Evolutionary conservation across 1,284 basidiomycete genomes (phyloP), one percentile per base, ranked within the genome.

Genomic region (Irpex lacteus): DNA sequence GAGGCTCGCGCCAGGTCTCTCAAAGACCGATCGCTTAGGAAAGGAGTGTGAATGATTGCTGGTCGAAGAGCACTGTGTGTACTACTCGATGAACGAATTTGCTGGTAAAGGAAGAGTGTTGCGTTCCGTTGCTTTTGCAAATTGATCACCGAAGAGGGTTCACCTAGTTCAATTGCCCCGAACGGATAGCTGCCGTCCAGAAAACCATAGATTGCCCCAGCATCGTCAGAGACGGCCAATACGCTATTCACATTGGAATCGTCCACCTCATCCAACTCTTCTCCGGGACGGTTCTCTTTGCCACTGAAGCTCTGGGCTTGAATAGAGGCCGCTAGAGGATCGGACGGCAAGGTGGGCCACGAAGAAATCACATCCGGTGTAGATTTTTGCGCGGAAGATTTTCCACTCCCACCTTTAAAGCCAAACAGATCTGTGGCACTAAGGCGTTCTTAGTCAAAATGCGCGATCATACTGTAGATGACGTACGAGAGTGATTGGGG

Each of bases 121-220:
- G 72, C 71, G 60, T 74, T 73, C 47, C 80, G 78, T 65, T 83
- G 76, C 70, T 87, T 88, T 74, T 81, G 78, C 47, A 90, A 69
- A 3, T 82, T 82, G n/a, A 71, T 66, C 50, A 82, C 77, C 49
- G 76, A 71, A 32, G 76, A 73, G 40, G 75, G 73, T 60, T 68
- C 68, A 49, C 78, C 81, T 47, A 85, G 67, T 49, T 69, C 71
- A 52, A 90, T 74, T 40, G 82, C 78, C 44, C 95, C 94, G 38
- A 96, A 80, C 55, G 89, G 85, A 75, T 91, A 94, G 65, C 85
- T 85, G 26, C 94, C 94, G 70, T 96, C 93, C 58, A 95, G 78
- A 74, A 87, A 93, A 68, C 78, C 82, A 71, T 88, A 82, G 57
- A 91, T 72, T 65, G 74, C 73, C 5, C 91, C 90, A 21, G 74